Evolutionary conservation across 352 stramenopile genomes (phyloP).

Genomic region (Phytophthora litchii): DNA sequence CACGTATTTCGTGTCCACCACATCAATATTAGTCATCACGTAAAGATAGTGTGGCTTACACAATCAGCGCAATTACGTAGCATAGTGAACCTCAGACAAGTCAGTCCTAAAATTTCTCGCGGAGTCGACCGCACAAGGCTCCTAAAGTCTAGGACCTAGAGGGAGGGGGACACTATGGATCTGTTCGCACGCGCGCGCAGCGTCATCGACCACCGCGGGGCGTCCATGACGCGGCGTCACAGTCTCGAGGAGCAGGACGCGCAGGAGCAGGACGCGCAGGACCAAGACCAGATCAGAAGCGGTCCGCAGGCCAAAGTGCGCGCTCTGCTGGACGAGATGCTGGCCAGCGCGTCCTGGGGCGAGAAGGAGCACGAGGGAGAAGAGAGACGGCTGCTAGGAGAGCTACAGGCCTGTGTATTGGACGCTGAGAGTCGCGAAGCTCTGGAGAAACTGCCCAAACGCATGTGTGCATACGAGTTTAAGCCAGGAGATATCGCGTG

Average conservation of each 20-base stretch:
- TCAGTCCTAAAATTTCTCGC: conserved; percentile 34
- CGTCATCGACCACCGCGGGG: conserved; percentile 32
- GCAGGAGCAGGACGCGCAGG: conserved; percentile 15
- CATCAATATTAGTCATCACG: conserved; percentile 13
- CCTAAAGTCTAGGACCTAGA: conserved; percentile 1
- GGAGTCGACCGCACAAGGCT: conserved; percentile 20
- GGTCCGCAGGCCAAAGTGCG: conserved; percentile 36
- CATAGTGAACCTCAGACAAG: conserved; percentile 22
- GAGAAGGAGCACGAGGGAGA: conserved; percentile 65
- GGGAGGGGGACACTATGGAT: conserved; percentile 31
- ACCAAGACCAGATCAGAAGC: conserved; percentile 15
- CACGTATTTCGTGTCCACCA: conserved; percentile 1
- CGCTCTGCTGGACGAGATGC: conserved; percentile 64
- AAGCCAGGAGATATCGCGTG: conserved; percentile 97
- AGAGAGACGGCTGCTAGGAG: conserved; percentile 50
- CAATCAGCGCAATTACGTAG: neutral
- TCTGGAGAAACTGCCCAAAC: conserved; percentile 76
- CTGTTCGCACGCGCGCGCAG: conserved; percentile 42
- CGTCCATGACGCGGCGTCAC: conserved; percentile 7
- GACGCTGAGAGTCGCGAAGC: conserved; percentile 48
- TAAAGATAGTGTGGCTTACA: conserved; percentile 10
- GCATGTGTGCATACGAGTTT: conserved; percentile 94
- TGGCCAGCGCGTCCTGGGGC: conserved; percentile 45
- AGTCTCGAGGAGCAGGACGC: conserved; percentile 12
- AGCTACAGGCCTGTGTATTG: conserved; percentile 65